These are phyloP conservation scores for Starmerella apis DNA, from an alignment of 805 yeast species.

Conservation along the genomic window DNA sequence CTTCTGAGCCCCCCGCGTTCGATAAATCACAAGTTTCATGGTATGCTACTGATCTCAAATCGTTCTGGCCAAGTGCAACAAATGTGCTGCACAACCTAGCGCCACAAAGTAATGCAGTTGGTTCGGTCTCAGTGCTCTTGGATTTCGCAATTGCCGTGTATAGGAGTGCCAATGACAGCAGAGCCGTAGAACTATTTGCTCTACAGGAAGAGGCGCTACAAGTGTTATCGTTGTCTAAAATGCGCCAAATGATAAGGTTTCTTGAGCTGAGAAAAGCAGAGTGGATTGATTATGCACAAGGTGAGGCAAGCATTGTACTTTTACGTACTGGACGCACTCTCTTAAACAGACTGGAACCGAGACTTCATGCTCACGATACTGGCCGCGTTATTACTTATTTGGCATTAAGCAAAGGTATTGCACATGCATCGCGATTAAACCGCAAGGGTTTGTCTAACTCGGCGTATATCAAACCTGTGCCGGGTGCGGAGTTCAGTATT, in stretches of 20 bases:
- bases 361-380: not conserved
- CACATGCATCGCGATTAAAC: conserved; percentile 20
- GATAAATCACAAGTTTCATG: no score
- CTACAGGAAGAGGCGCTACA: conserved; percentile 1
- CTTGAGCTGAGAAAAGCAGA: conserved; percentile 4
- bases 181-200: not conserved
- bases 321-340: conserved; percentile 11
- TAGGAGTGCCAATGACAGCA: not conserved
- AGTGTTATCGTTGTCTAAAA: not conserved
- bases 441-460: conserved; percentile 9
- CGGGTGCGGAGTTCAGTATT: not conserved
- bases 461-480: not conserved
- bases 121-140: not conserved
- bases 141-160: conserved; percentile 8
- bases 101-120: not conserved
- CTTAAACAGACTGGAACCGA: conserved; percentile 11
- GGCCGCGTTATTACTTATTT: conserved; percentile 13
- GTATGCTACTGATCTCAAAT: not conserved
- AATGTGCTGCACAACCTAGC: not conserved
- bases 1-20: not conserved
- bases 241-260: conserved; percentile 7
- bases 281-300: conserved; percentile 5
- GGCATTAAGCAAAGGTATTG: conserved; percentile 17
- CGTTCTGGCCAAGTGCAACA: not conserved
- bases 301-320: conserved; percentile 13